These are phyloP conservation scores for Effrenium voratum DNA, from an alignment of 73 alveolate species.

Conservation along the genomic window DNA sequence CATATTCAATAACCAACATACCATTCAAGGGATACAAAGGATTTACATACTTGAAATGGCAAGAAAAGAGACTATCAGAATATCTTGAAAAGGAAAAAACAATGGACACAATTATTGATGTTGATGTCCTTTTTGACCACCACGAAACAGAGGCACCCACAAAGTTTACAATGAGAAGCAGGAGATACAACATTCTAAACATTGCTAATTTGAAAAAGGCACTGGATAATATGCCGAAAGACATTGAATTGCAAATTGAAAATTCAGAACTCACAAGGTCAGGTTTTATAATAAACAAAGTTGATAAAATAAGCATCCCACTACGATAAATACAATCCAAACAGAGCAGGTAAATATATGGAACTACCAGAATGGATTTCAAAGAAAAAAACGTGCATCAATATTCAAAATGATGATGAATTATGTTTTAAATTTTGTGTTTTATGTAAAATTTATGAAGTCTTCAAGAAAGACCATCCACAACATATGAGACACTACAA, in stretches of 20 bases:
- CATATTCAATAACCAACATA: background rate
- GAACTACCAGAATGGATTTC: background rate
- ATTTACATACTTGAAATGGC: background rate
- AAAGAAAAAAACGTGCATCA: no score
- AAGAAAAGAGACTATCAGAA: background rate
- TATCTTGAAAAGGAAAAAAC: no score
- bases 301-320: background rate
- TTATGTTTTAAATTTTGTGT: no score
- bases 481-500: background rate
- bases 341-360: background rate
- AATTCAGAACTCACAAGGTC: background rate
- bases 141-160: background rate
- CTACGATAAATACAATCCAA: background rate
- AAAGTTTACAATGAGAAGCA: background rate
- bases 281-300: background rate
- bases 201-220: background rate
- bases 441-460: background rate
- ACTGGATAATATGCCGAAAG: background rate
- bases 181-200: background rate
- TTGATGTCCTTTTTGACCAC: background rate
- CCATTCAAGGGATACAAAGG: background rate
- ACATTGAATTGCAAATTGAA: background rate
- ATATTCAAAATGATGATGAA: background rate
- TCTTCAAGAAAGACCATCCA: background rate
- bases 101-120: background rate